Conservation (phyloP, 2,329 filamentous ascomycete species). For the Calonectria pauciramosa region DNA sequence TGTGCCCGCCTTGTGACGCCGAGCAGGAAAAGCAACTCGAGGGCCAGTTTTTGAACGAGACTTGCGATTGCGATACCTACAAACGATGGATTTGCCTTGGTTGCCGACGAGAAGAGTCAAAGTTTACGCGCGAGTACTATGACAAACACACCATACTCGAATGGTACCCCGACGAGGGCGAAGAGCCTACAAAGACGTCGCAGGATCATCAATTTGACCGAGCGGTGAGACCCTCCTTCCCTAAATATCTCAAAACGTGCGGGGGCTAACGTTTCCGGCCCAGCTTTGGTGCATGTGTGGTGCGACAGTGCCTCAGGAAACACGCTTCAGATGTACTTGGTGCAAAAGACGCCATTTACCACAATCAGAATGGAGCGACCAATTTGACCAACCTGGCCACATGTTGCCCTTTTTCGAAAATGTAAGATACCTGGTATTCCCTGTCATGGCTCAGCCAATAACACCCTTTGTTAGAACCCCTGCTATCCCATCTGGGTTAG, state of each 20-base stretch:
- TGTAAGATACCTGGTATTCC: not conserved
- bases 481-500: not conserved
- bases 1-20: slow-evolving; percentile 26
- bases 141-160: not conserved
- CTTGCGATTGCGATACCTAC: slow-evolving; percentile 35
- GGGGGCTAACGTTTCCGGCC: not conserved
- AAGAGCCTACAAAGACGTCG: slow-evolving; percentile 5
- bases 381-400: not conserved
- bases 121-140: not conserved
- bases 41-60: slow-evolving; percentile 6
- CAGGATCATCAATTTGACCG: slow-evolving; percentile 12
- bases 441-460: not conserved
- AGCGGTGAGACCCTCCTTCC: not conserved
- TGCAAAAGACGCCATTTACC: slow-evolving; percentile 32
- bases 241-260: not conserved
- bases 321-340: slow-evolving; percentile 26
- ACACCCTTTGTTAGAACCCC: not conserved
- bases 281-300: slow-evolving; percentile 37
- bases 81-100: slow-evolving; percentile 30
- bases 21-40: not conserved
- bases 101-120: not conserved
- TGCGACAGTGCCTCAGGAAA: not conserved
- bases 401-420: slow-evolving; percentile 34
- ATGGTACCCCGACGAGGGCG: not conserved
- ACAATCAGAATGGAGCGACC: slow-evolving; percentile 25